phyloP scores from a whole-genome alignment of 2,329 filamentous ascomycete genomes.

The Ambrosiella beaveri region DNA sequence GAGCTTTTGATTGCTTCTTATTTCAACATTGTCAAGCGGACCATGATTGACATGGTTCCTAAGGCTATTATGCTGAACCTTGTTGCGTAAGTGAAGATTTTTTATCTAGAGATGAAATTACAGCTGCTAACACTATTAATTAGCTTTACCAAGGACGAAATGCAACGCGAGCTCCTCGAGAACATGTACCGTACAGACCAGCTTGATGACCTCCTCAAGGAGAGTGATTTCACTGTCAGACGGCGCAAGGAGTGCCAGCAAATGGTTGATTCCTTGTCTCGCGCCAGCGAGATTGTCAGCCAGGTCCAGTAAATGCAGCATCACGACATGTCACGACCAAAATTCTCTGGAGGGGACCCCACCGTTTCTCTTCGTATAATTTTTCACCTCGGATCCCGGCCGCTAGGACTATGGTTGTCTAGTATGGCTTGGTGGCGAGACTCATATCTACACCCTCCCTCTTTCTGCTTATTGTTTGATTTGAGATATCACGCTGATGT shows the following conservation, averaged over 20 bases:
- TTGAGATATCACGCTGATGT: constrained; percentile 8
- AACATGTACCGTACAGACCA: constrained; percentile 91
- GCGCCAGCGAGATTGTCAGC: constrained; percentile 92
- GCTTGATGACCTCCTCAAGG: constrained; percentile 86
- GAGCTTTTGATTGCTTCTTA: constrained; percentile 92
- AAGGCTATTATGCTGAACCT: constrained; percentile 98
- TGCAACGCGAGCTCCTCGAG: constrained; percentile 92
- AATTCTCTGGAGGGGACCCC: neutral
- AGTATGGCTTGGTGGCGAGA: neutral
- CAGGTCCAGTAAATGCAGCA: constrained; percentile 41
- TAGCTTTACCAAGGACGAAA: constrained; percentile 90
- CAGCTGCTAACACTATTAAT: neutral
- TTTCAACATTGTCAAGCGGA: constrained; percentile 94
- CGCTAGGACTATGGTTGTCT: neutral
- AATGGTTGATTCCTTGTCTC: constrained; percentile 87
- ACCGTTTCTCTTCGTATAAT: neutral
- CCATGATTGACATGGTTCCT: constrained; percentile 99
- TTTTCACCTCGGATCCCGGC: neutral
- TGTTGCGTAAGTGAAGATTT: constrained; percentile 56
- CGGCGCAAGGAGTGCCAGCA: constrained; percentile 96
- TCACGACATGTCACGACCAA: neutral
- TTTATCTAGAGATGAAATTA: neutral
- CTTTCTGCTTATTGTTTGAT: constrained; percentile 2
- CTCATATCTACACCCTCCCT: neutral
- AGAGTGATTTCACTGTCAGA: constrained; percentile 91